A percentile compares a stretch with the other conserved stretches of the same genome.
Evolutionary conservation across 2,329 filamentous ascomycete genomes (phyloP).

Genomic region (Periglandula ipomoeae): DNA sequence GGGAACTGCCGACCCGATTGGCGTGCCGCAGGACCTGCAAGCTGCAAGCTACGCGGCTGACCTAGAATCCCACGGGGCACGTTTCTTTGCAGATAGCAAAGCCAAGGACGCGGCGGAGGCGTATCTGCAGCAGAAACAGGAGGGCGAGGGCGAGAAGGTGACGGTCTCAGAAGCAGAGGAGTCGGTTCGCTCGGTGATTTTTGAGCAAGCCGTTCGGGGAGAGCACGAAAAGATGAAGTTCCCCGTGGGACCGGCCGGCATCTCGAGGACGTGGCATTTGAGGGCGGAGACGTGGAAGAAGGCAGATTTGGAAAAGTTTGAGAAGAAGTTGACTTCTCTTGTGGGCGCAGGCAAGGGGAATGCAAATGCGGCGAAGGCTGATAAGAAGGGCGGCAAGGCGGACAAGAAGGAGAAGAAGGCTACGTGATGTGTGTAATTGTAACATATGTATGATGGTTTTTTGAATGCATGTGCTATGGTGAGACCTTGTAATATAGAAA

Average conservation of each 20-base stretch:
- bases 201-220: slow-evolving; percentile 25
- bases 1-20: slow-evolving; percentile 25
- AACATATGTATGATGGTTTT: too few species aligned
- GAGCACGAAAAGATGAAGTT: slow-evolving; percentile 27
- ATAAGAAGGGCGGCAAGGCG: too few species aligned
- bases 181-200: slow-evolving; percentile 22
- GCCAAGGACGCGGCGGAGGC: slow-evolving; percentile 21
- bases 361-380: slow-evolving; percentile 12
- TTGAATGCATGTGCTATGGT: too few species aligned
- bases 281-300: slow-evolving; percentile 27
- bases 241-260: slow-evolving; percentile 22
- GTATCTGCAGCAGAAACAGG: slow-evolving; percentile 17
- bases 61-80: slow-evolving; percentile 17
- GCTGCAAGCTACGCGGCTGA: slow-evolving; percentile 22
- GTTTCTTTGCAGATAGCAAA: slow-evolving; percentile 23
- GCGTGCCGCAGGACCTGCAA: slow-evolving; percentile 20
- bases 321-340: slow-evolving; percentile 29
- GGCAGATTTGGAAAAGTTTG: slow-evolving; percentile 26
- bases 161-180: slow-evolving; percentile 25
- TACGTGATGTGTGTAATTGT: too few species aligned
- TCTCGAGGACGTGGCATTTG: slow-evolving; percentile 28
- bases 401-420: too few species aligned
- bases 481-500: too few species aligned
- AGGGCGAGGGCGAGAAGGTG: neutral
- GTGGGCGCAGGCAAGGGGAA: slow-evolving; percentile 13